phyloP scores from a whole-genome alignment of 495 filamentous ascomycete species.

The Tuber microsphaerosporum region DNA sequence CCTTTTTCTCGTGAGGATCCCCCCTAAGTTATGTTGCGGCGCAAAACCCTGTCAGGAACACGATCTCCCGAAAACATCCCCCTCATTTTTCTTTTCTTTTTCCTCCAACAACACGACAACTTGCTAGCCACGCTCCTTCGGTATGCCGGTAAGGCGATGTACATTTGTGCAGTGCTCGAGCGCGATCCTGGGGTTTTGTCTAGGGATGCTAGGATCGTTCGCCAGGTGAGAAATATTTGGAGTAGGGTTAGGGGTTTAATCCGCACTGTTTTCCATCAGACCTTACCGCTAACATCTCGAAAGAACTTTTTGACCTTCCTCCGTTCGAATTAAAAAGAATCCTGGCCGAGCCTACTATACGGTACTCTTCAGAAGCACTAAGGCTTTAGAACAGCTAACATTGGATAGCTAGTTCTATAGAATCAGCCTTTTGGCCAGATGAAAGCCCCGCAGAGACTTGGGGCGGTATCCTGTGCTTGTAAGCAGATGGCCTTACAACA shows the following conservation, averaged over 20 bases:
- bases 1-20: neutral
- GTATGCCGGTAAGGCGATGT: neutral
- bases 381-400: neutral
- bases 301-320: neutral
- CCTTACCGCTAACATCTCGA: neutral
- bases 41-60: neutral
- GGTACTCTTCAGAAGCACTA: neutral
- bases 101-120: neutral
- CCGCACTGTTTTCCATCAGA: neutral
- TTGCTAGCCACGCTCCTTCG: neutral
- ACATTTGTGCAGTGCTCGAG: neutral
- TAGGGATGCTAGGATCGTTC: neutral
- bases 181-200: neutral
- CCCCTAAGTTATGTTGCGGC: neutral
- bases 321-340: neutral
- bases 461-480: neutral
- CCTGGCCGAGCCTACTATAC: neutral
- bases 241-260: neutral
- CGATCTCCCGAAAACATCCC: neutral
- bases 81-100: neutral
- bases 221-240: neutral
- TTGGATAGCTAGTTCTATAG: neutral
- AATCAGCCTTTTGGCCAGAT: neutral
- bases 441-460: neutral
- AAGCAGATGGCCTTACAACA: neutral